phyloP scores from a whole-genome alignment of 2,329 filamentous ascomycete species.

The Calonectria henricotiae region DNA sequence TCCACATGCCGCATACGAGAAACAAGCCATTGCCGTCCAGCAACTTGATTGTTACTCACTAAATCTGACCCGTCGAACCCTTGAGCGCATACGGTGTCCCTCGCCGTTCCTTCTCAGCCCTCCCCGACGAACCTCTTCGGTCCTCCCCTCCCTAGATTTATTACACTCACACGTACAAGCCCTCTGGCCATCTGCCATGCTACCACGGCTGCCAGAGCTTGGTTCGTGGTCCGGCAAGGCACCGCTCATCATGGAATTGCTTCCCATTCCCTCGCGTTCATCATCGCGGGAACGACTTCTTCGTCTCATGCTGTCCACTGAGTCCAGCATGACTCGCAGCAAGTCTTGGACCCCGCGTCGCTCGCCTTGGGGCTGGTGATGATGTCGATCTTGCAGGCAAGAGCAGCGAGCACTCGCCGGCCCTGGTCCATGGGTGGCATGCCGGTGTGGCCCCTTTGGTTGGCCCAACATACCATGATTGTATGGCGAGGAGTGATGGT shows the following conservation, averaged over 20 bases:
- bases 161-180: neutral
- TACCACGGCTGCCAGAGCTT: neutral
- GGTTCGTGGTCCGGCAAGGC: conserved; percentile 1
- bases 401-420: neutral
- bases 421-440: no score
- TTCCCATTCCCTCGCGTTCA: neutral
- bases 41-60: neutral
- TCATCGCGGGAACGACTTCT: neutral
- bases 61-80: conserved; percentile 26
- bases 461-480: neutral
- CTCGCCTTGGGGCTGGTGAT: neutral
- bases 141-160: neutral
- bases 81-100: neutral
- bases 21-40: neutral
- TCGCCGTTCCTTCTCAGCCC: conserved; percentile 1
- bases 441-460: neutral
- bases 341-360: conserved; percentile 7
- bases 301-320: neutral
- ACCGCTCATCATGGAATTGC: neutral
- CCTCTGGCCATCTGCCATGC: neutral
- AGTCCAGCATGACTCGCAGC: conserved; percentile 15
- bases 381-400: neutral
- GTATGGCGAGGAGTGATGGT: neutral
- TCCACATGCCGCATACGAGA: neutral
- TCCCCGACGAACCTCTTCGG: neutral